phyloP scores from a whole-genome alignment of 306 rosid species.

The Quillaja saponaria region DNA sequence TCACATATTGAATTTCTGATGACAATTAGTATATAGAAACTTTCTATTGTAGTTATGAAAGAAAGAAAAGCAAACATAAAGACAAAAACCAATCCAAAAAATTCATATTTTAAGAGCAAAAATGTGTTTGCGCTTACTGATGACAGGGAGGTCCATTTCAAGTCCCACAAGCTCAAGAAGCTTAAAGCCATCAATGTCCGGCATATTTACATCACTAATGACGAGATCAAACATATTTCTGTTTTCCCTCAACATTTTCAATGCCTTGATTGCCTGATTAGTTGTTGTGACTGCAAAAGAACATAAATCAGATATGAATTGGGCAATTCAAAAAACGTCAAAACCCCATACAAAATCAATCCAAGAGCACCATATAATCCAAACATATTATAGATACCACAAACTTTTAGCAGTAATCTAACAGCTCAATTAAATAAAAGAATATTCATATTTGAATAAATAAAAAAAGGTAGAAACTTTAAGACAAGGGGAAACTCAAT shows the following conservation, averaged over 20 bases:
- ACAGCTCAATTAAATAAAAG: conserved; percentile 8
- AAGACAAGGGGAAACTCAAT: not conserved
- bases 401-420: conserved; percentile 1
- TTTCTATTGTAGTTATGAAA: not conserved
- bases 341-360: conserved; percentile 18
- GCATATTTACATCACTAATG: conserved; percentile 86
- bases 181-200: conserved; percentile 91
- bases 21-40: not conserved
- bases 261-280: conserved; percentile 62
- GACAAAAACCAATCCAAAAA: conserved; percentile 8
- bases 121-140: conserved; percentile 55
- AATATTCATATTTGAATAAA: not conserved
- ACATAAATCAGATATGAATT: conserved; percentile 27
- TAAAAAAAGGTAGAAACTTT: not conserved
- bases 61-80: not conserved
- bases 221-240: conserved; percentile 68
- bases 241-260: conserved; percentile 67
- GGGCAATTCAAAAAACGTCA: conserved; percentile 1
- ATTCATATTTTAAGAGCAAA: conserved; percentile 5
- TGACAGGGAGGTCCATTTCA: conserved; percentile 90
- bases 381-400: not conserved
- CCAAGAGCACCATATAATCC: not conserved
- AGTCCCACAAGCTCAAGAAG: conserved; percentile 78
- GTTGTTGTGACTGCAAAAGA: conserved; percentile 67
- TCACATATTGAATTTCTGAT: not conserved